These are phyloP conservation scores for Paxillus rubicundulus DNA, from an alignment of 768 basidiomycete genomes.

Conservation along the genomic window DNA sequence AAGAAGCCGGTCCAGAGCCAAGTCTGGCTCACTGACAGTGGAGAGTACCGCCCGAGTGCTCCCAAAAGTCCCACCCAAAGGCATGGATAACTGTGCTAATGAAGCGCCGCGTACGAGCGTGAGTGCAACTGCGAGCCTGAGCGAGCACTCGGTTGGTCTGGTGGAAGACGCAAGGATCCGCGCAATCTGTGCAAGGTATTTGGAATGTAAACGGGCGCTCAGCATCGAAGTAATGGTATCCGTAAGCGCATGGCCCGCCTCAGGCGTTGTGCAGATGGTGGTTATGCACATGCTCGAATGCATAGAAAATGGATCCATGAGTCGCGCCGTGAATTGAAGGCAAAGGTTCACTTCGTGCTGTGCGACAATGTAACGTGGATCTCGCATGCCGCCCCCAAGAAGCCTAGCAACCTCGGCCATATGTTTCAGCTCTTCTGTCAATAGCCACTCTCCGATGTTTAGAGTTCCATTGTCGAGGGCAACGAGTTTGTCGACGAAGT, in stretches of 20 bases:
- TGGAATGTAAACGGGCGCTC: slow-evolving; percentile 46
- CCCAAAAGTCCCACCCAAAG: slow-evolving; percentile 25
- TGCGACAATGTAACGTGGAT: slow-evolving; percentile 37
- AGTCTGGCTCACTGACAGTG: slow-evolving; percentile 22
- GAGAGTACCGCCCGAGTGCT: slow-evolving; percentile 24
- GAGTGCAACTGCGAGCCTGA: slow-evolving; percentile 36
- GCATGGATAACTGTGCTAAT: slow-evolving; percentile 19
- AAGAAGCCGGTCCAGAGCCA: slow-evolving; percentile 24
- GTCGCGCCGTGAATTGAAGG: slow-evolving; percentile 48
- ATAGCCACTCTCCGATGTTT: slow-evolving; percentile 53
- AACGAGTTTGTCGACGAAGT: slow-evolving; percentile 53
- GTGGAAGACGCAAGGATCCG: slow-evolving; percentile 27
- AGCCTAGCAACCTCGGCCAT: slow-evolving; percentile 39
- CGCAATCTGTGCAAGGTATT: slow-evolving; percentile 43
- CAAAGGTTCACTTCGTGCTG: slow-evolving; percentile 50
- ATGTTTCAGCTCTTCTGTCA: slow-evolving; percentile 61
- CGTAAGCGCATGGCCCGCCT: slow-evolving; percentile 41
- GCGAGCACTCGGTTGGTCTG: slow-evolving; percentile 20
- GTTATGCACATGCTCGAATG: slow-evolving; percentile 43
- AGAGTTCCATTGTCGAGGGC: slow-evolving; percentile 48
- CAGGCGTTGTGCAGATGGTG: slow-evolving; percentile 42
- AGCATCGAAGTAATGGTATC: slow-evolving; percentile 45
- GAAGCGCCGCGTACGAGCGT: slow-evolving; percentile 31
- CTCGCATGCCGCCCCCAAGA: slow-evolving; percentile 30
- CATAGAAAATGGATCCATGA: slow-evolving; percentile 40